Evolutionary conservation across 2,329 filamentous ascomycete species (phyloP).

Genomic region (Penicillium sp.): DNA sequence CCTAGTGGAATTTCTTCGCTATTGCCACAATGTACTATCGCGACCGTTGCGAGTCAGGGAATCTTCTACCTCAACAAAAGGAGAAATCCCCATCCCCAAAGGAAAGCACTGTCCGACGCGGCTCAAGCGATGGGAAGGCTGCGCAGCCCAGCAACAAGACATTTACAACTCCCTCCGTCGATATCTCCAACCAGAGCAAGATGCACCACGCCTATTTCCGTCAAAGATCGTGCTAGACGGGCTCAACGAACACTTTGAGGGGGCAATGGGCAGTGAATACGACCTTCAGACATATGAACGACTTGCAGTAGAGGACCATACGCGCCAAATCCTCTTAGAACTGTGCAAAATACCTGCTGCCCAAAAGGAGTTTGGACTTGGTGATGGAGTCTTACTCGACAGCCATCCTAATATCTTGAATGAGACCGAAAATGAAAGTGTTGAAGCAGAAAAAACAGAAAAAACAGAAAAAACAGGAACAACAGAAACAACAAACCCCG

Average conservation of each 20-base stretch:
- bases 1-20: slow-evolving; percentile 12
- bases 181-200: slow-evolving; percentile 6
- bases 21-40: slow-evolving; percentile 19
- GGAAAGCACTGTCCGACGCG: slow-evolving; percentile 19
- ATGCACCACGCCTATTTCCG: not conserved
- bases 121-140: slow-evolving; percentile 15
- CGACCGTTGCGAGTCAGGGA: slow-evolving; percentile 10
- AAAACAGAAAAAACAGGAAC: not conserved
- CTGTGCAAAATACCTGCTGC: not conserved
- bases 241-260: not conserved
- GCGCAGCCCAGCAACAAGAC: slow-evolving; percentile 8
- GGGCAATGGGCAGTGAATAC: not conserved
- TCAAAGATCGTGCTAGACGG: not conserved
- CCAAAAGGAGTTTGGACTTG: not conserved
- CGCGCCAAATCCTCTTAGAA: not conserved
- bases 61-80: slow-evolving; percentile 15
- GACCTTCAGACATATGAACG: not conserved
- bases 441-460: not conserved
- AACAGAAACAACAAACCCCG: not conserved
- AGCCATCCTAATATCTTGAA: not conserved
- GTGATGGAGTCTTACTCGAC: not conserved
- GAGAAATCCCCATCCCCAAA: slow-evolving; percentile 11
- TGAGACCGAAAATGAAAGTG: not conserved
- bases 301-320: not conserved
- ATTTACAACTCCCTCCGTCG: slow-evolving; percentile 14